Evolutionary conservation across 495 filamentous ascomycete species (phyloP).

Genomic region (Melanomma pulvis-pyrius): DNA sequence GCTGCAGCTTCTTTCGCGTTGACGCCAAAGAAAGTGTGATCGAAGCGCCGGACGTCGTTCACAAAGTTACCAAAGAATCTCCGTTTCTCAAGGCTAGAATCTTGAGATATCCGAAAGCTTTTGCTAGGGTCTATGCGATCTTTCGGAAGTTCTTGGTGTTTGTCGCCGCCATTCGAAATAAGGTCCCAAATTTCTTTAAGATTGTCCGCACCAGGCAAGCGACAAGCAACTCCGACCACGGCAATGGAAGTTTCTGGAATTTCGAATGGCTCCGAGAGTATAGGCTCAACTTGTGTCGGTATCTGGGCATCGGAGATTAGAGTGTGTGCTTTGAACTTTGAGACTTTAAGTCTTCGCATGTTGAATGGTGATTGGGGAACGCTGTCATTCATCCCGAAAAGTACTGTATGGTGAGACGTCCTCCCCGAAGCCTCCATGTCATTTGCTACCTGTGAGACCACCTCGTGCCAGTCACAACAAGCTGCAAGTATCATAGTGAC

Average conservation of each 20-base stretch:
- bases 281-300: no score
- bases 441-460: no score
- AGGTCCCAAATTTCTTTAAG: slow-evolving; percentile 5
- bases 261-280: no score
- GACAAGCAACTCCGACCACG: neutral
- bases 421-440: no score
- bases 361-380: no score
- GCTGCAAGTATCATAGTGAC: no score
- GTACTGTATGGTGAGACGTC: no score
- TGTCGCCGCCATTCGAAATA: neutral
- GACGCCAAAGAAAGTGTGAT: neutral
- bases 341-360: no score
- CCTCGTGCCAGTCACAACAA: no score
- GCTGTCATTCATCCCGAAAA: no score
- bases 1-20: neutral
- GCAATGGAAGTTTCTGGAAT: neutral
- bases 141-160: neutral
- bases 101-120: neutral
- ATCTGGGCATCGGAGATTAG: no score
- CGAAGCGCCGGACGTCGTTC: neutral
- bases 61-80: slow-evolving; percentile 12
- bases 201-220: neutral
- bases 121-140: neutral
- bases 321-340: no score
- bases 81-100: neutral